These are phyloP conservation scores for Colletotrichum limetticola DNA, from an alignment of 2,329 filamentous ascomycete species.

Conservation along the genomic window DNA sequence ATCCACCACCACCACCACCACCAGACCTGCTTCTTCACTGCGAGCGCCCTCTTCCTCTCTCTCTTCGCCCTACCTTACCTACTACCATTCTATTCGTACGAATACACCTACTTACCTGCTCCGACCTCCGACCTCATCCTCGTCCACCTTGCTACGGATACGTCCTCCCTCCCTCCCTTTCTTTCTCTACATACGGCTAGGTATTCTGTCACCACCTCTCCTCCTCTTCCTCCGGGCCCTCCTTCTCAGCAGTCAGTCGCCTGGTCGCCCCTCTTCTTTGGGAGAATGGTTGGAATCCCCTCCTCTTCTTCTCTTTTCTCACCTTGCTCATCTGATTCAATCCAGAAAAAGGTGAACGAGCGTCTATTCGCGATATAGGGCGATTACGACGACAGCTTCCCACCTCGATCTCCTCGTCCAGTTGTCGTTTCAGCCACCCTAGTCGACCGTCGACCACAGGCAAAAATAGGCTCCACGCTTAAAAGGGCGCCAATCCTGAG, in stretches of 20 bases:
- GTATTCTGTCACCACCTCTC: neutral
- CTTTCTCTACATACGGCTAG: neutral
- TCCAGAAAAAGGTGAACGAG: neutral
- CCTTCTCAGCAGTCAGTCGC: neutral
- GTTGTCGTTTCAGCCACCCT: conserved; percentile 34
- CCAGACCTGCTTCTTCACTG: conserved; percentile 9
- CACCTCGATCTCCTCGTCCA: neutral
- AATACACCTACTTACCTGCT: neutral
- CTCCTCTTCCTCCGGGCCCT: neutral
- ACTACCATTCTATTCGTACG: neutral
- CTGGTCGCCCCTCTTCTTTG: neutral
- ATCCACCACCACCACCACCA: conserved; percentile 10
- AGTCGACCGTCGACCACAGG: conserved; percentile 33
- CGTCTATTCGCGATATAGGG: neutral
- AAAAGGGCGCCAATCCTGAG: conserved; percentile 35
- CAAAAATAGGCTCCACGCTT: conserved; percentile 37
- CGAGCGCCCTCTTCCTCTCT: conserved; percentile 5
- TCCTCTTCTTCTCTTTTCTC: neutral
- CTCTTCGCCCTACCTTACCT: neutral
- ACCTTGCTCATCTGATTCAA: neutral
- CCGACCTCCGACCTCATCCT: neutral
- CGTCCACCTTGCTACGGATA: neutral
- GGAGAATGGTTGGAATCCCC: neutral
- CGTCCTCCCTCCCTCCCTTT: neutral
- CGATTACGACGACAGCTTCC: neutral